Evolutionary conservation across 2,329 filamentous ascomycete species (phyloP).

Genomic region (Pyrenochaeta sp.): DNA sequence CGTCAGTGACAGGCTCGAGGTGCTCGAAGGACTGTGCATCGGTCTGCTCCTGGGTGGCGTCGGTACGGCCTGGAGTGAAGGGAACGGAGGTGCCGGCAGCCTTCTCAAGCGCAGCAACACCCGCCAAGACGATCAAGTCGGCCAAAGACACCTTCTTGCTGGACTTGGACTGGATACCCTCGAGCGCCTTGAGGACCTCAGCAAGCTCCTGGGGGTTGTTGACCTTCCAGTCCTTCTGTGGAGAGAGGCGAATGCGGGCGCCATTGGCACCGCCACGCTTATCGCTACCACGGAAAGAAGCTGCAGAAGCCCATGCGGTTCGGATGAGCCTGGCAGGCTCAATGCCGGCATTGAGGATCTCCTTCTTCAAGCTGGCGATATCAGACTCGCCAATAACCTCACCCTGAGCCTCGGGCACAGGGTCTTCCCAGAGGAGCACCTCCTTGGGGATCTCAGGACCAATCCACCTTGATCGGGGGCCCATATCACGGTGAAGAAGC

Average conservation of each 20-base stretch:
- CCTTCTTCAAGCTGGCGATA: conserved; percentile 71
- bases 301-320: conserved; percentile 48
- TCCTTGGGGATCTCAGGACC: conserved; percentile 78
- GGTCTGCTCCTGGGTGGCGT: conserved; percentile 76
- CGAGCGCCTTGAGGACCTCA: conserved; percentile 68
- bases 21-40: conserved; percentile 70
- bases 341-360: conserved; percentile 71
- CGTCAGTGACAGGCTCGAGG: conserved; percentile 75
- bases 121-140: conserved; percentile 80
- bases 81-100: conserved; percentile 71
- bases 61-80: conserved; percentile 76
- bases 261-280: conserved; percentile 87
- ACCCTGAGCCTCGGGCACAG: conserved; percentile 68
- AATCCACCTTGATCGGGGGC: conserved; percentile 73
- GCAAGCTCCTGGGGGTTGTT: conserved; percentile 76
- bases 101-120: conserved; percentile 75
- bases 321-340: conserved; percentile 69
- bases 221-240: conserved; percentile 75
- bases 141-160: conserved; percentile 80
- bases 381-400: conserved; percentile 70
- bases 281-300: conserved; percentile 65
- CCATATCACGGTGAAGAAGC: conserved; percentile 81
- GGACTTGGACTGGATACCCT: conserved; percentile 72
- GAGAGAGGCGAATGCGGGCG: conserved; percentile 76
- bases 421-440: conserved; percentile 78